These are phyloP conservation scores for Penicillium canescens DNA, from an alignment of 495 filamentous ascomycete species.

Conservation along the genomic window DNA sequence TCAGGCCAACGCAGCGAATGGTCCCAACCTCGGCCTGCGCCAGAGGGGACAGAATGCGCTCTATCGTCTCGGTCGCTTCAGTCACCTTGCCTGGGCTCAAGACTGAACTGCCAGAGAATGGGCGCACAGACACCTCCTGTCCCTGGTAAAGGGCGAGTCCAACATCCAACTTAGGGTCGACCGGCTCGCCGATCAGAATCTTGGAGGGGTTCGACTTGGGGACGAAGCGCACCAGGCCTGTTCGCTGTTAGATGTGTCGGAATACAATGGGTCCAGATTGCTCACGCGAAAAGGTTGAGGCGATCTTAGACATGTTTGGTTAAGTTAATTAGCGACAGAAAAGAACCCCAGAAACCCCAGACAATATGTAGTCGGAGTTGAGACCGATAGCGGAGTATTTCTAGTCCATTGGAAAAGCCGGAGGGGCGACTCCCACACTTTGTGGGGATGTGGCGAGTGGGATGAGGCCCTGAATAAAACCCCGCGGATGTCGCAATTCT, in stretches of 20 bases:
- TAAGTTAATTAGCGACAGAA: background rate
- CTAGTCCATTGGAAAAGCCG: conserved; percentile 25
- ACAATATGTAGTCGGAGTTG: background rate
- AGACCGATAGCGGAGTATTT: conserved; percentile 11
- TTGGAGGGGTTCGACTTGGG: conserved; percentile 51
- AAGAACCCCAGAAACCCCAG: background rate
- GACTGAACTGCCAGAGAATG: conserved; percentile 57
- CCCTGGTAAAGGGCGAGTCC: conserved; percentile 55
- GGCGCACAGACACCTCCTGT: conserved; percentile 52
- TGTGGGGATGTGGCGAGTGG: conserved; percentile 21
- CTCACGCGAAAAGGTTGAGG: conserved; percentile 47
- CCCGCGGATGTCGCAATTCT: conserved; percentile 10
- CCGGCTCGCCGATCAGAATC: conserved; percentile 58
- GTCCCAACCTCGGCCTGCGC: conserved; percentile 44
- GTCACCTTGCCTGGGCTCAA: conserved; percentile 52
- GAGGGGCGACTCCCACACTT: conserved; percentile 15
- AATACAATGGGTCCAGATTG: background rate
- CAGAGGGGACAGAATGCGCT: conserved; percentile 56
- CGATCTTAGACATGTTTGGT: conserved; percentile 40
- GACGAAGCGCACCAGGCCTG: conserved; percentile 61
- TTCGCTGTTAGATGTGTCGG: conserved; percentile 7
- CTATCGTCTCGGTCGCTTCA: conserved; percentile 47
- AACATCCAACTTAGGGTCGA: conserved; percentile 52
- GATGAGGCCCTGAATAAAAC: conserved; percentile 11
- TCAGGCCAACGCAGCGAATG: conserved; percentile 75